Evolutionary conservation across 768 basidiomycete species (phyloP), one percentile per base, ranked within the genome.

Genomic region (Coprinopsis cinerea): DNA sequence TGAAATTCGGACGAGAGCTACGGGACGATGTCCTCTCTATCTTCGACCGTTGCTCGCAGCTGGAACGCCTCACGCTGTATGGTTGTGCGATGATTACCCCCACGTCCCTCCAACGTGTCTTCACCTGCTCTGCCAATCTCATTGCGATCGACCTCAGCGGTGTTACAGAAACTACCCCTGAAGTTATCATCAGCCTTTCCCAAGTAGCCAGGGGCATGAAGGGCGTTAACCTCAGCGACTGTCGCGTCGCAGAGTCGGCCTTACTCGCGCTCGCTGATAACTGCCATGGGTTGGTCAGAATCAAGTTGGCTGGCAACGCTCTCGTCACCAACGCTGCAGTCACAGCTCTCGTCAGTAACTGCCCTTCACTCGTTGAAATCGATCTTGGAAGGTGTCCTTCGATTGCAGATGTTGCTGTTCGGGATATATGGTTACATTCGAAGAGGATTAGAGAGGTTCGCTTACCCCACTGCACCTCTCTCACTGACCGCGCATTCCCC

Each of bases 371-470:
- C 22, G 78, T 99, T 49, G 96, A 99, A 66, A 82, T 98, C 57
- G 96, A 99, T 67, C 82, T 99, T 59, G 85, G 89, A 60, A 77
- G 82, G 54, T 93, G 93, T 69, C 76, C 78, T 51, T 72, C 72
- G 47, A 77, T 97, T 60, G 86, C 91, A 15, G 85, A 96, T 61
- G 62, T 73, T 13, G 76, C 88, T 25, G 72, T 93, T 49, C 84
- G 91, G 47, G 84, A 91, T 55, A 77, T 98, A 26, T 94, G 94
- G 89, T 71, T 77, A 10, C 68, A 88, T 59, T 85, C 85, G 1
- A 70, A 71, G 23, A 81, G 92, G 59, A 87, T 99, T 75, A 85
- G 95, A 46, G 96, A 99, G 67, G 79, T 99, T 70, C 80, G 86
- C 37, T 75, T 98, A 37, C 85, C 88, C 6, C 81, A 86, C 47